Base-by-base conservation (phyloP, 108 stramenopile genomes). In the Chaetoceros tenuissimus region DNA sequence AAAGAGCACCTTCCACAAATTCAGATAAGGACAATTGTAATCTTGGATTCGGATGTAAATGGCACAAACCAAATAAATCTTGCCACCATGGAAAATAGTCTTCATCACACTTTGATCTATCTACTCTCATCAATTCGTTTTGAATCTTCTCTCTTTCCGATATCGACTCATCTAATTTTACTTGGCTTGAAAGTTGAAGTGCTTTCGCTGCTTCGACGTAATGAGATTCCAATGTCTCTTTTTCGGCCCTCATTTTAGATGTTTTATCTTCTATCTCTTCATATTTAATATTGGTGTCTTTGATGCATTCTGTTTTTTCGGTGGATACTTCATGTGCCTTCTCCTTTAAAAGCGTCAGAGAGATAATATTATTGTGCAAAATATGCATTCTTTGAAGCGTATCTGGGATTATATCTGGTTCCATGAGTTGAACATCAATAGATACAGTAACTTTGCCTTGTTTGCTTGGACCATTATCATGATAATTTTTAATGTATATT, bases 21-120 rank as follows among this genome's bases (percentile, higher is more conserved):
- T 73, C 74, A 30, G 57, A 75, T 17, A 84, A 31, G 13, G 48
- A 52, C 19, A 57, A 47, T 51, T 73, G 55, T 21, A 75, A 55
- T 1, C n/a, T 17, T 21, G 63, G 66, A 20, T 31, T 59, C 3
- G 70, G 74, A 48, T 76, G 59, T 20, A 72, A 23, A 50, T 31
- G 28, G 46, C 53, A 31, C 48, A 59, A 44, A 16, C 51, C 51
- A 23, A 85, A 60, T 19, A 74, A 54, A 24, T 85, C 84, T 22
- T 75, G 59, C 60, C 68, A 81, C 84, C 84, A 85, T 21, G 28
- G 40, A 31, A 67, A 70, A 23, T 72, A 56, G 62, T 67, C 77
- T 19, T 21, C 22, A n/a, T 48, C 57, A 18, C 8, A 53, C 34
- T 31, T 24, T 57, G 63, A 10, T 2, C 8, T 17, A 5, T 61